These are phyloP conservation scores for Colletotrichum truncatum DNA, from an alignment of 2,329 filamentous ascomycete genomes.

Conservation along the genomic window DNA sequence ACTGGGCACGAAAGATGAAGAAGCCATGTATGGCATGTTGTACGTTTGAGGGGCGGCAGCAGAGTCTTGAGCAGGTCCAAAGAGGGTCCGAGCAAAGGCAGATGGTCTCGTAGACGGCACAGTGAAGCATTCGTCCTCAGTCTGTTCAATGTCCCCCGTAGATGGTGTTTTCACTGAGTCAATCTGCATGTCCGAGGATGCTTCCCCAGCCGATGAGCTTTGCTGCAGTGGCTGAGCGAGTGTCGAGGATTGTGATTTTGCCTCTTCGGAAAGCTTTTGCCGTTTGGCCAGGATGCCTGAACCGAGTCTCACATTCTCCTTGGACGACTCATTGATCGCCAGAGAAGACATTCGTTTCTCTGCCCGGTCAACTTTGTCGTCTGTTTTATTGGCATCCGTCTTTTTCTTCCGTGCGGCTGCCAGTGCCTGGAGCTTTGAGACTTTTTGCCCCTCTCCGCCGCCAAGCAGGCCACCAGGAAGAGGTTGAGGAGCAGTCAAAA, in stretches of 20 bases:
- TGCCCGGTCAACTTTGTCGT: conserved; percentile 37
- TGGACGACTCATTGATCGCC: conserved; percentile 32
- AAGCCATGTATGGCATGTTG: conserved; percentile 60
- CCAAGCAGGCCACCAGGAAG: conserved; percentile 78
- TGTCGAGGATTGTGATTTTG: conserved; percentile 10
- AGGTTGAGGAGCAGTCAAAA: conserved; percentile 64
- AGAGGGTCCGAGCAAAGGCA: conserved; percentile 64
- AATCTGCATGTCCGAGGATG: conserved; percentile 16
- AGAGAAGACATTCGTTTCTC: conserved; percentile 40
- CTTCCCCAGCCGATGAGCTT: neutral
- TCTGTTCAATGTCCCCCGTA: neutral
- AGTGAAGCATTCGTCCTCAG: conserved; percentile 19
- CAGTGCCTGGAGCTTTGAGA: conserved; percentile 91
- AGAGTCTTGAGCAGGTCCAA: conserved; percentile 48
- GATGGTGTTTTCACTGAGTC: neutral
- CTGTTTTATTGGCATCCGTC: conserved; percentile 62
- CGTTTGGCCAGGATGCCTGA: conserved; percentile 33
- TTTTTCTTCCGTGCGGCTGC: conserved; percentile 89
- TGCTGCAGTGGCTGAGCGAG: neutral
- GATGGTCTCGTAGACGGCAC: conserved; percentile 51
- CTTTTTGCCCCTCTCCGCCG: conserved; percentile 74
- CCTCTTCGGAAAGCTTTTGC: conserved; percentile 33
- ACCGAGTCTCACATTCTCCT: conserved; percentile 28
- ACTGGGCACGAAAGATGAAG: conserved; percentile 59
- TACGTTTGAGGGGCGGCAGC: conserved; percentile 40